Evolutionary conservation across 768 basidiomycete species (phyloP).

Genomic region (Porphyrellus cyaneotinctus): DNA sequence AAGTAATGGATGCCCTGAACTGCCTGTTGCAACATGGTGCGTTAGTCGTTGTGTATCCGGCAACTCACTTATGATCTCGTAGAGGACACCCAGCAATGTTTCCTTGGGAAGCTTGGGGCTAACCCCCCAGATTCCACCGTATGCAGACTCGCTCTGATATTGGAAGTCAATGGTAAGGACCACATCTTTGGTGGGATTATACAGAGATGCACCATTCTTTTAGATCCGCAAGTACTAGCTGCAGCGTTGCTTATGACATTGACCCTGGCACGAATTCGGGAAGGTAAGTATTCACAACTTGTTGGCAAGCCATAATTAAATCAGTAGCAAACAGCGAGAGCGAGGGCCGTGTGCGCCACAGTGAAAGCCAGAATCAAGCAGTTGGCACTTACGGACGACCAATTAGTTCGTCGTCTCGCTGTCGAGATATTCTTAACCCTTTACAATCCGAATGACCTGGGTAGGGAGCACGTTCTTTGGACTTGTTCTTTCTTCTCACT

Average conservation of each 20-base stretch:
- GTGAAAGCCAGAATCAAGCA: conserved; percentile 15
- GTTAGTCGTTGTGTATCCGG: background rate
- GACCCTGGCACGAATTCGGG: conserved; percentile 14
- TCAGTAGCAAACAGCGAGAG: background rate
- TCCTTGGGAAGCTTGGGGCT: conserved; percentile 7
- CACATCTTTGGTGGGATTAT: too few relatives aligned
- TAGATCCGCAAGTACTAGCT: conserved; percentile 10
- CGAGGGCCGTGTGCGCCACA: background rate
- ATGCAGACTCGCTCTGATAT: conserved; percentile 12
- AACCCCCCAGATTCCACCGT: background rate
- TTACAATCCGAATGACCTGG: background rate
- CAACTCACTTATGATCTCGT: background rate
- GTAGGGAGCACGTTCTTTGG: background rate
- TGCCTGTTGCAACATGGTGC: conserved; percentile 17
- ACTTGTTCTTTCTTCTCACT: background rate
- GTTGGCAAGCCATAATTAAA: too few relatives aligned
- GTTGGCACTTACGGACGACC: conserved; percentile 8
- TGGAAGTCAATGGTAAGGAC: conserved; percentile 12
- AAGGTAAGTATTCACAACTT: conserved; percentile 8
- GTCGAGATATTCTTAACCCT: conserved; percentile 19
- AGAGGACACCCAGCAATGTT: conserved; percentile 10
- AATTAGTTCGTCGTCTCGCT: conserved; percentile 17
- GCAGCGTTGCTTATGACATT: conserved; percentile 19
- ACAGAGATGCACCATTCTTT: background rate
- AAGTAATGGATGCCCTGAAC: conserved; percentile 21